phyloP scores from a whole-genome alignment of 345 rosid genomes.

The Microthlaspi erraticum region DNA sequence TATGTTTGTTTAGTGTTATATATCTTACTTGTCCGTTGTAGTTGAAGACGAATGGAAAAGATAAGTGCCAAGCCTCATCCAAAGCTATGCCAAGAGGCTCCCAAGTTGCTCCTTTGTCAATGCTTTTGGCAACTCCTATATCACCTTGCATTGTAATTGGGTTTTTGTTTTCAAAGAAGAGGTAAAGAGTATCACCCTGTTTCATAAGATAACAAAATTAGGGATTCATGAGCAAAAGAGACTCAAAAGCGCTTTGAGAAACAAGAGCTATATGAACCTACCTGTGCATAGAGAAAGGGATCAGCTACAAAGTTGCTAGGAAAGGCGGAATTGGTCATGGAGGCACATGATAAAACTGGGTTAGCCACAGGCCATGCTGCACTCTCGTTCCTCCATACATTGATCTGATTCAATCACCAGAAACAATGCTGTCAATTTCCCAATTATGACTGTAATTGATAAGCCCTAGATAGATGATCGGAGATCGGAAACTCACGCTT shows the following conservation, averaged over 20 bases:
- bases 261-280: conserved; percentile 48
- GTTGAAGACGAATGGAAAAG: conserved; percentile 83
- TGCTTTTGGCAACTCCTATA: conserved; percentile 85
- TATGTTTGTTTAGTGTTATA: background rate
- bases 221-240: background rate
- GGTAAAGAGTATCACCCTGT: conserved; percentile 75
- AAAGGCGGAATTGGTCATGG: conserved; percentile 70
- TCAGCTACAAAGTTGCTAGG: conserved; percentile 96
- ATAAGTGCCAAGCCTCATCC: conserved; percentile 97
- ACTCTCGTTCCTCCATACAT: conserved; percentile 72
- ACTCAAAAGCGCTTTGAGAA: background rate
- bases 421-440: background rate
- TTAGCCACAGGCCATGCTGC: conserved; percentile 97
- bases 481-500: conserved; percentile 52
- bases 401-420: conserved; percentile 52
- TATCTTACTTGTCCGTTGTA: conserved; percentile 75
- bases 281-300: conserved; percentile 91
- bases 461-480: conserved; percentile 6
- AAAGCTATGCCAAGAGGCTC: conserved; percentile 83
- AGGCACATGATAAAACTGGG: conserved; percentile 92
- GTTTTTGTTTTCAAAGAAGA: conserved; percentile 85
- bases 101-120: conserved; percentile 92
- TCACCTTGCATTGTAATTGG: conserved; percentile 90
- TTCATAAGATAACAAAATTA: background rate
- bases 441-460: background rate